Conservation (phyloP, 177 flowering plant genomes). For the Vitis hybrid region DNA sequence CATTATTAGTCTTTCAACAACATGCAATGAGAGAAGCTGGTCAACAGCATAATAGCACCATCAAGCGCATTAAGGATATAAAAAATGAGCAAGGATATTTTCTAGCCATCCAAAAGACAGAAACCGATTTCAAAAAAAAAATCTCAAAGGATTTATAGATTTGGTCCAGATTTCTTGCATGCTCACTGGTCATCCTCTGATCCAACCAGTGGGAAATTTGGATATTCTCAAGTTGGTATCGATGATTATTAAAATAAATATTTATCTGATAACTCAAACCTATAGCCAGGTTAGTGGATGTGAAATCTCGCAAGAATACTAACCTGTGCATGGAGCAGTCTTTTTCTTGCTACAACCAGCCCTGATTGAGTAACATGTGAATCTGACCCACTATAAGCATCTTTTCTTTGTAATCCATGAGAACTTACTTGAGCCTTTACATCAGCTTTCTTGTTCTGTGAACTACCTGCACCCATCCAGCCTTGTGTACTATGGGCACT, state of each 20-base stretch:
- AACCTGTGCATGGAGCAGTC: slow-evolving; percentile 69
- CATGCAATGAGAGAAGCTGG: not conserved
- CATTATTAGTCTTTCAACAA: not conserved
- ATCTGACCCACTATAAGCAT: slow-evolving; percentile 49
- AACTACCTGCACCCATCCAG: slow-evolving; percentile 32
- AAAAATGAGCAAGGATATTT: too few species aligned
- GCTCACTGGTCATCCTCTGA: not conserved
- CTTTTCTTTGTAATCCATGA: slow-evolving; percentile 45
- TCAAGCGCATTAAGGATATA: not conserved
- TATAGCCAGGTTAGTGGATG: not conserved
- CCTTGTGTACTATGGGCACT: slow-evolving; percentile 38
- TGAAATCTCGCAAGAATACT: not conserved
- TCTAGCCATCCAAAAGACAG: too few species aligned
- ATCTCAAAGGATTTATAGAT: too few species aligned
- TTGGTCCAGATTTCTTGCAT: not conserved
- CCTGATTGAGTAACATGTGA: slow-evolving; percentile 49
- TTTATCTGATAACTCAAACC: too few species aligned
- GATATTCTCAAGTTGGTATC: not conserved
- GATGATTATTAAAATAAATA: too few species aligned
- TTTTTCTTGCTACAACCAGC: slow-evolving; percentile 56
- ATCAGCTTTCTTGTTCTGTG: slow-evolving; percentile 45
- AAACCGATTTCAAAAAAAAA: too few species aligned
- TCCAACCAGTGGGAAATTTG: not conserved
- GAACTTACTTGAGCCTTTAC: slow-evolving; percentile 37
- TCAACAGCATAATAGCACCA: not conserved